Conservation (phyloP, 192 early-diverging fungal species). For the Phlyctochytrium arcticum region DNA sequence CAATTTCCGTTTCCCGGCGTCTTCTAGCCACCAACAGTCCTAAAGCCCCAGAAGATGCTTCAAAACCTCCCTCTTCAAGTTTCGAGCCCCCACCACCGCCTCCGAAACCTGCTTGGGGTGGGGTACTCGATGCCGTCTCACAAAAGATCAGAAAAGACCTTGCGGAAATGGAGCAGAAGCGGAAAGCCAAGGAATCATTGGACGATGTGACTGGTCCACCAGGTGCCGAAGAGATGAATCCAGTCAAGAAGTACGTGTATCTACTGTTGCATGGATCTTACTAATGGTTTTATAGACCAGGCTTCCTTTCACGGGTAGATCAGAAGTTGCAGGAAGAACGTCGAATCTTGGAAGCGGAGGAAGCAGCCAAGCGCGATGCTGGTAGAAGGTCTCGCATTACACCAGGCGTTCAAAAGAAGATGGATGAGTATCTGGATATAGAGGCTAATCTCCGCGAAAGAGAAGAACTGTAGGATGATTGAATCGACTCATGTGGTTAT, state of each 20-base stretch:
- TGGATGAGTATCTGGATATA: slow-evolving; percentile 33
- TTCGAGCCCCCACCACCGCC: not conserved
- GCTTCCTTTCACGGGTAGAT: slow-evolving; percentile 30
- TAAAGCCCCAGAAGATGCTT: too few species aligned
- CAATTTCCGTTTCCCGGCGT: too few species aligned
- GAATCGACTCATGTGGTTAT: too few species aligned
- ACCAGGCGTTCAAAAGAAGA: slow-evolving; percentile 20
- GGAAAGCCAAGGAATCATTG: slow-evolving; percentile 7
- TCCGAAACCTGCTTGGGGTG: not conserved
- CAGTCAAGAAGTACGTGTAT: too few species aligned
- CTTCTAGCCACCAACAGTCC: too few species aligned
- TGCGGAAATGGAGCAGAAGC: slow-evolving; percentile 4
- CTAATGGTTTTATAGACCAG: not conserved
- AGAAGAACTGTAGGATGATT: slow-evolving; percentile 32
- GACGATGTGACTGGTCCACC: not conserved
- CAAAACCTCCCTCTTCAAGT: not conserved
- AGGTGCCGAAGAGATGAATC: not conserved
- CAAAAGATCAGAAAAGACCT: slow-evolving; percentile 3
- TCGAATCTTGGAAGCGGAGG: slow-evolving; percentile 25
- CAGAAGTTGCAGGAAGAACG: slow-evolving; percentile 23
- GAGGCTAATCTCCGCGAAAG: slow-evolving; percentile 22
- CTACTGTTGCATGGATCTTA: too few species aligned
- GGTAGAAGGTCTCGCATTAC: slow-evolving; percentile 3
- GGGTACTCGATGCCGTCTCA: slow-evolving; percentile 2
- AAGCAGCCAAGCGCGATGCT: slow-evolving; percentile 18